Conservation (phyloP, 129 eudicot species). For the Tanacetum coccineum region DNA sequence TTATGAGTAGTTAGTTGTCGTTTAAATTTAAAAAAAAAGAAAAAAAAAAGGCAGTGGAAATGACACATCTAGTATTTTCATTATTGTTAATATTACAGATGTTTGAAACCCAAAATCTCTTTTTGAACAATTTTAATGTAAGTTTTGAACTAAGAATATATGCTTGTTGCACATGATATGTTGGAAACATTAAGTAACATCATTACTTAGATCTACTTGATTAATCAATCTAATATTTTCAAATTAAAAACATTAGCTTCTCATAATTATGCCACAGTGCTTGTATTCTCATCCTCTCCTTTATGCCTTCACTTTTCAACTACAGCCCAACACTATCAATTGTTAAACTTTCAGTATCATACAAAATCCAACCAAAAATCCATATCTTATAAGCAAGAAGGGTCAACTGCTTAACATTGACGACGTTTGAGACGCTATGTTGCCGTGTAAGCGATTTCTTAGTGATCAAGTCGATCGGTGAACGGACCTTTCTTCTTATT, state of each 20-base stretch:
- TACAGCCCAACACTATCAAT: conserved; percentile 11
- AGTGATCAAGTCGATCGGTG: no score
- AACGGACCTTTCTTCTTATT: no score
- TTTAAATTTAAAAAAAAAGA: no score
- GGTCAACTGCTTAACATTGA: background rate
- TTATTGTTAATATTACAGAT: no score
- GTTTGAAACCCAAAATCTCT: no score
- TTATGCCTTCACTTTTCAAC: conserved; percentile 22
- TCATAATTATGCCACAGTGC: conserved; percentile 30
- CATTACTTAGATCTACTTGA: conserved; percentile 32
- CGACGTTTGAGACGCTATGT: no score
- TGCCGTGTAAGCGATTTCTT: no score
- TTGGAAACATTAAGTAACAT: conserved; percentile 35
- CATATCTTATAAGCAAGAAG: background rate
- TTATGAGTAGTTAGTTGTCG: no score
- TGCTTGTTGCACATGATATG: conserved; percentile 39
- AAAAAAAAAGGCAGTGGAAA: no score
- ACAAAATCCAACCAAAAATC: background rate
- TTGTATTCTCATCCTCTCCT: conserved; percentile 27
- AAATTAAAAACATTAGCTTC: conserved; percentile 24
- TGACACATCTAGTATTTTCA: no score
- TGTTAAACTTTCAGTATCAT: background rate
- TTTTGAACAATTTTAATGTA: background rate
- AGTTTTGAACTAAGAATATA: conserved; percentile 20
- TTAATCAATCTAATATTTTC: conserved; percentile 25